phyloP scores from a whole-genome alignment of 306 rosid genomes.

The Castanea crenata region DNA sequence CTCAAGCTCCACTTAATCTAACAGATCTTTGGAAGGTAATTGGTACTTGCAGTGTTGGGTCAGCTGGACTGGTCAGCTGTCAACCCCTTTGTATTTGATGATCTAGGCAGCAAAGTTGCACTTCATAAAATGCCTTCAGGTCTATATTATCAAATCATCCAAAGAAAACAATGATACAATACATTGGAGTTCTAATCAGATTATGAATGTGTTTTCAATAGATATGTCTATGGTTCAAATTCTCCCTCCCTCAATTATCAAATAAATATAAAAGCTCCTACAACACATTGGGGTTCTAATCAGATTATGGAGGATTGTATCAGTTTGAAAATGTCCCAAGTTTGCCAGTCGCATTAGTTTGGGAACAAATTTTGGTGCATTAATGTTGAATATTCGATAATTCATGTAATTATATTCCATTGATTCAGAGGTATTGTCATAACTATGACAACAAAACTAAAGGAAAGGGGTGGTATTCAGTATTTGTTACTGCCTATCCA shows the following conservation, averaged over 20 bases:
- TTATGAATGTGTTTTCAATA: too few species aligned
- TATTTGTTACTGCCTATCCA: not conserved
- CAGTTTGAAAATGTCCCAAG: not conserved
- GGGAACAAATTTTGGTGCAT: not conserved
- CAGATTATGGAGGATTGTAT: not conserved
- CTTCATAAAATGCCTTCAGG: not conserved
- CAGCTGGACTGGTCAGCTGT: constrained; percentile 43
- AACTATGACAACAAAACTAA: not conserved
- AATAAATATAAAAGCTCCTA: not conserved
- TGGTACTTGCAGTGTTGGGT: constrained; percentile 31
- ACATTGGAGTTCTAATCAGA: too few species aligned
- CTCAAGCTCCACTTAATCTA: too few species aligned
- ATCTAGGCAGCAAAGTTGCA: not conserved
- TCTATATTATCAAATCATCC: too few species aligned
- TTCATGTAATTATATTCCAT: not conserved
- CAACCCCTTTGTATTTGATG: constrained; percentile 38
- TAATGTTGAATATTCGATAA: not conserved
- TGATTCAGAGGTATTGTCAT: not conserved
- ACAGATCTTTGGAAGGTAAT: constrained; percentile 34
- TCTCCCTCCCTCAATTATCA: not conserved
- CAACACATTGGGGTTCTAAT: not conserved
- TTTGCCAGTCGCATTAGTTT: not conserved
- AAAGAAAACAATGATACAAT: too few species aligned
- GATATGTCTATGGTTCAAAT: not conserved
- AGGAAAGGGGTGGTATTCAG: not conserved